phyloP scores from a whole-genome alignment of 495 filamentous ascomycete genomes.

The Haplographium delicatum region DNA sequence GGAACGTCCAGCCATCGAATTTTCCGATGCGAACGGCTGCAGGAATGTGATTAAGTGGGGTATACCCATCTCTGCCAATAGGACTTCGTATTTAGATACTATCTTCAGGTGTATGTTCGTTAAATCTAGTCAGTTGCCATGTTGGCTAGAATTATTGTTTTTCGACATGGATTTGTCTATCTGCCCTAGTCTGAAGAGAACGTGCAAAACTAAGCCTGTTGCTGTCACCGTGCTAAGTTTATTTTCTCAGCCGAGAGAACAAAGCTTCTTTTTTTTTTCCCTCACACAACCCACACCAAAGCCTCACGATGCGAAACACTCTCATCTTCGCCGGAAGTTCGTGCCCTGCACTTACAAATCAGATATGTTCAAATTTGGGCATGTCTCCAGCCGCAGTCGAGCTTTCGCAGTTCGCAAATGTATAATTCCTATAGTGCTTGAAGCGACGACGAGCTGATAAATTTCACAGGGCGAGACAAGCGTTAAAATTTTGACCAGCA shows the following conservation, averaged over 20 bases:
- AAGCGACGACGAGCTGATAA: conserved; percentile 42
- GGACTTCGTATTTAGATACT: too few species aligned
- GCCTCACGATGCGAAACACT: conserved; percentile 46
- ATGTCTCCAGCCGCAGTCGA: conserved; percentile 52
- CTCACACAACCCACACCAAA: conserved; percentile 2
- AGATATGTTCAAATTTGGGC: conserved; percentile 55
- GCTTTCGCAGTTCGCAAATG: conserved; percentile 56
- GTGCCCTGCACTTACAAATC: conserved; percentile 48
- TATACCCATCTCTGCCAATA: conserved; percentile 61
- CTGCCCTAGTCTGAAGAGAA: not conserved
- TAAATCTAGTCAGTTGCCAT: too few species aligned
- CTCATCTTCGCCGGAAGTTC: conserved; percentile 53
- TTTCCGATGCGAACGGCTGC: conserved; percentile 48
- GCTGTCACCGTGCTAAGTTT: too few species aligned
- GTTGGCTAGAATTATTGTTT: too few species aligned
- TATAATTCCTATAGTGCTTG: conserved; percentile 22
- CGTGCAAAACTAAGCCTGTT: not conserved
- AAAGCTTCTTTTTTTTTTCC: too few species aligned
- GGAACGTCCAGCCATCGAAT: conserved; percentile 35
- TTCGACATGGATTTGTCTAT: not conserved
- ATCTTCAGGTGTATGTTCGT: too few species aligned
- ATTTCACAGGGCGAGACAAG: conserved; percentile 93
- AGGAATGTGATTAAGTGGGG: conserved; percentile 54
- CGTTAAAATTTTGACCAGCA: conserved; percentile 87
- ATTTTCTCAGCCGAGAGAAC: too few species aligned